phyloP scores from a whole-genome alignment of 306 rosid genomes.

The Betula pendula region DNA sequence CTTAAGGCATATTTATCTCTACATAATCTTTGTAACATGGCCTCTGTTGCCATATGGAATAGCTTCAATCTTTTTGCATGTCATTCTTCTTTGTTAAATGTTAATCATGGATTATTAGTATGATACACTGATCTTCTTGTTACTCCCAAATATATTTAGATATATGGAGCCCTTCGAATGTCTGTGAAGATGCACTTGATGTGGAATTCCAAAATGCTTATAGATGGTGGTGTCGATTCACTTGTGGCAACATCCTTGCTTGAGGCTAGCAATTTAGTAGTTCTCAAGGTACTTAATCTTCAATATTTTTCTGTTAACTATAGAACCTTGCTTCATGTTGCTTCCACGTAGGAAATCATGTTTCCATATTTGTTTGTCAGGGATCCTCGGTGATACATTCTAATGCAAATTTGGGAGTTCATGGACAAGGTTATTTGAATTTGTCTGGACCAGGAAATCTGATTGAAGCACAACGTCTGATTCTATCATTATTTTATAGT shows the following conservation, averaged over 20 bases:
- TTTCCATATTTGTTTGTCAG: constrained; percentile 46
- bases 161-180: constrained; percentile 97
- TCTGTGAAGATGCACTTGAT: constrained; percentile 90
- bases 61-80: background rate
- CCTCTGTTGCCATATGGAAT: background rate
- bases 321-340: constrained; percentile 25
- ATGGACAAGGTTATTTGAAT: constrained; percentile 93
- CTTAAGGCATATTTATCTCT: background rate
- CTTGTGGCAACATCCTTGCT: constrained; percentile 80
- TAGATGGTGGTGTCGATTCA: constrained; percentile 70
- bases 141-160: constrained; percentile 41
- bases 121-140: background rate
- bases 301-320: constrained; percentile 21
- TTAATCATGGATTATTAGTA: constrained; percentile 3
- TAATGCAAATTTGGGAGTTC: constrained; percentile 92
- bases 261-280: constrained; percentile 92
- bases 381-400: constrained; percentile 90
- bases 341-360: constrained; percentile 25
- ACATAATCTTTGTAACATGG: background rate
- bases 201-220: constrained; percentile 86
- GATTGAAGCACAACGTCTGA: constrained; percentile 86
- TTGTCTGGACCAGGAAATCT: constrained; percentile 91
- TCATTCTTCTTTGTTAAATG: background rate
- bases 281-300: constrained; percentile 73
- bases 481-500: constrained; percentile 77